Percentiles rank a stretch among this genome's conserved stretches.
phyloP scores from a whole-genome alignment of 208 protist species.

The Leishmania martiniquensis region DNA sequence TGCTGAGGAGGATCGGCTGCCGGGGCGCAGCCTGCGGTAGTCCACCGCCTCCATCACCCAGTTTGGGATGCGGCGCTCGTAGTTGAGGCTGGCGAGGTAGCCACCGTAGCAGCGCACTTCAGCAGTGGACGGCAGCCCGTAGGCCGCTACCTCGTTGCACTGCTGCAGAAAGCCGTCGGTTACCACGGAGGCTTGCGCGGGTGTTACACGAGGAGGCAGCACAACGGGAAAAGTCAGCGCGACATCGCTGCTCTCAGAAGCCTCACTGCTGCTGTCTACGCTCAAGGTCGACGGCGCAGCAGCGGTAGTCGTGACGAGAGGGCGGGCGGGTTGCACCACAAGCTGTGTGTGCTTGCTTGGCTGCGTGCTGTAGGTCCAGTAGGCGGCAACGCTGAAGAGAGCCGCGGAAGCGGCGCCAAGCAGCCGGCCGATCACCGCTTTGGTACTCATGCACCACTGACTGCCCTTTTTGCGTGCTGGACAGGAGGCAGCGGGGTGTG shows the following conservation, averaged over 20 bases:
- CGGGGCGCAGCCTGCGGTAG: constrained; percentile 18
- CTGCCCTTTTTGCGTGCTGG: background rate
- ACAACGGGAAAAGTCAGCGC: constrained; percentile 28
- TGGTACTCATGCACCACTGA: constrained; percentile 18
- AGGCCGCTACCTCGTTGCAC: constrained; percentile 38
- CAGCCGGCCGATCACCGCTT: constrained; percentile 15
- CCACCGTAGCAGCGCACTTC: constrained; percentile 72
- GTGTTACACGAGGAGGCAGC: constrained; percentile 30
- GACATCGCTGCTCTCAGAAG: background rate
- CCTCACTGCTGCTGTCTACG: background rate
- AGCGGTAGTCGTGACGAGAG: constrained; percentile 7
- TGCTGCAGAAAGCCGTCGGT: constrained; percentile 28
- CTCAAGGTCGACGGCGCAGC: background rate
- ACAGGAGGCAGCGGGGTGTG: background rate
- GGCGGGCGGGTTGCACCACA: constrained; percentile 11
- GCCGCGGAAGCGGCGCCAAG: constrained; percentile 28
- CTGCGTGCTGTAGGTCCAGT: constrained; percentile 18
- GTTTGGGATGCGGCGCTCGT: constrained; percentile 78
- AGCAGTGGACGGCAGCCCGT: constrained; percentile 52
- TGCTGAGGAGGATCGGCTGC: background rate
- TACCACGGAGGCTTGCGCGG: constrained; percentile 8
- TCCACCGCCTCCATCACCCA: constrained; percentile 81
- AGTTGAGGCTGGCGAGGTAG: constrained; percentile 82
- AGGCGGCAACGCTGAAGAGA: constrained; percentile 23
- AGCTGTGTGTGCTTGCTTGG: constrained; percentile 20